Conservation (phyloP, 2,329 filamentous ascomycete genomes). For the Sclerotinia glacialis region DNA sequence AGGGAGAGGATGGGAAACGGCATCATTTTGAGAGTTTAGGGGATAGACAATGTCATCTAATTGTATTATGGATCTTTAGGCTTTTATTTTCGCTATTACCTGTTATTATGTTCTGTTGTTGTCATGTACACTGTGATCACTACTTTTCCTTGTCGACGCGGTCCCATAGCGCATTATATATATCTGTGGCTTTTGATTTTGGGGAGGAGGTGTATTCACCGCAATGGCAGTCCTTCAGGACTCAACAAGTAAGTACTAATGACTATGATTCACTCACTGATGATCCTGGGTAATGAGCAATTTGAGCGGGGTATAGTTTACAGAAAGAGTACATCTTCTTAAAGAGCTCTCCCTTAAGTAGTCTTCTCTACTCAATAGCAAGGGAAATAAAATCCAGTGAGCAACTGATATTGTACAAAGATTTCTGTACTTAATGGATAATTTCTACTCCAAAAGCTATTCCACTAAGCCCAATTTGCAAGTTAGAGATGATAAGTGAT, state of each 20-base stretch:
- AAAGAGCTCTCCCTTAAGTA: background rate
- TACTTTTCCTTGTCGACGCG: too few relatives aligned
- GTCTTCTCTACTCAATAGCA: background rate
- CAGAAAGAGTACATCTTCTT: background rate
- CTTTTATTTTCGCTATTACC: too few relatives aligned
- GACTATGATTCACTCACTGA: background rate
- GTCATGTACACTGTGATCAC: too few relatives aligned
- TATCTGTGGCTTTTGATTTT: background rate
- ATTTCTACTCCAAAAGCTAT: background rate
- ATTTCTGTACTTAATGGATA: background rate
- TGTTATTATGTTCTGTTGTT: too few relatives aligned
- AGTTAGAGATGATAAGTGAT: too few relatives aligned
- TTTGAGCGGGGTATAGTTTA: background rate
- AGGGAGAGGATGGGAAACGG: too few relatives aligned
- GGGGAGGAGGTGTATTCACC: background rate
- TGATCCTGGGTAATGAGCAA: background rate
- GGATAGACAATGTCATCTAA: too few relatives aligned
- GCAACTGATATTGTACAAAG: background rate
- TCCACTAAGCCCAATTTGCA: background rate
- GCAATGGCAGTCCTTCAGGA: too few relatives aligned
- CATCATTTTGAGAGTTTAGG: too few relatives aligned
- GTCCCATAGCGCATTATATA: too few relatives aligned
- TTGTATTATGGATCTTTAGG: too few relatives aligned
- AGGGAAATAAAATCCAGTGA: background rate
- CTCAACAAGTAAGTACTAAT: too few relatives aligned